These are phyloP conservation scores for Mortierella sp. DNA, from an alignment of 371 early-diverging fungal species.

Conservation along the genomic window DNA sequence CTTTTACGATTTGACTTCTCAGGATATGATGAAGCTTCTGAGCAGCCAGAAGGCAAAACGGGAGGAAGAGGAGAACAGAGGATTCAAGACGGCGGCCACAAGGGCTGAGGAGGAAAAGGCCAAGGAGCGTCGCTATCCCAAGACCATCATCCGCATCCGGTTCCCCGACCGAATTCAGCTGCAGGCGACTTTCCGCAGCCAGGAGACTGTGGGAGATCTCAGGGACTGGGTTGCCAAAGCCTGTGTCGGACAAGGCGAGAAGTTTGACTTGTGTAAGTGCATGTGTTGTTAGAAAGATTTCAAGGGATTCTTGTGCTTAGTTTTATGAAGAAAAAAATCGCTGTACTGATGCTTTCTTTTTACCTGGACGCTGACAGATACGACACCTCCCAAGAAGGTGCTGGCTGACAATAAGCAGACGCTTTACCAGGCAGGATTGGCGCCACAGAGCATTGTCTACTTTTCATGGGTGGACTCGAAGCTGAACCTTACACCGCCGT, in stretches of 20 bases:
- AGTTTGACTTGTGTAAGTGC: conserved; percentile 48
- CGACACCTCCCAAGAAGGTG: conserved; percentile 58
- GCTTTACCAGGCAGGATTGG: conserved; percentile 57
- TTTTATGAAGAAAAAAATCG: not conserved
- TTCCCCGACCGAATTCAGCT: conserved; percentile 70
- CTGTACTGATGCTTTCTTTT: not conserved
- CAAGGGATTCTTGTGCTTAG: not conserved
- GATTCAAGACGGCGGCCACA: conserved; percentile 70
- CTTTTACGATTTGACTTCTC: conserved; percentile 70
- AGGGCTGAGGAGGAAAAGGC: conserved; percentile 68
- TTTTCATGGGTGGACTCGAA: conserved; percentile 58
- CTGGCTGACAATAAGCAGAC: conserved; percentile 49
- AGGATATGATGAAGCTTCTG: conserved; percentile 65
- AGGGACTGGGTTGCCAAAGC: conserved; percentile 38
- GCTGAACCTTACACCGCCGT: conserved; percentile 58
- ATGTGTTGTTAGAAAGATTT: not conserved
- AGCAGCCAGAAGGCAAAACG: conserved; percentile 54
- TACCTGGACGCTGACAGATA: conserved; percentile 30
- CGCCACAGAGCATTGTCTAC: conserved; percentile 59
- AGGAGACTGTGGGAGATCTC: conserved; percentile 57
- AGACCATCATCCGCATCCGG: conserved; percentile 71
- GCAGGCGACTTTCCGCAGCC: conserved; percentile 67
- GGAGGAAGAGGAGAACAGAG: conserved; percentile 59
- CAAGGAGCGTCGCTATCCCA: conserved; percentile 68
- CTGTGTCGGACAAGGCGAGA: conserved; percentile 53